These are phyloP conservation scores for Cyclotella choctawhatcheeana DNA, from an alignment of 108 stramenopile genomes.

Conservation along the genomic window DNA sequence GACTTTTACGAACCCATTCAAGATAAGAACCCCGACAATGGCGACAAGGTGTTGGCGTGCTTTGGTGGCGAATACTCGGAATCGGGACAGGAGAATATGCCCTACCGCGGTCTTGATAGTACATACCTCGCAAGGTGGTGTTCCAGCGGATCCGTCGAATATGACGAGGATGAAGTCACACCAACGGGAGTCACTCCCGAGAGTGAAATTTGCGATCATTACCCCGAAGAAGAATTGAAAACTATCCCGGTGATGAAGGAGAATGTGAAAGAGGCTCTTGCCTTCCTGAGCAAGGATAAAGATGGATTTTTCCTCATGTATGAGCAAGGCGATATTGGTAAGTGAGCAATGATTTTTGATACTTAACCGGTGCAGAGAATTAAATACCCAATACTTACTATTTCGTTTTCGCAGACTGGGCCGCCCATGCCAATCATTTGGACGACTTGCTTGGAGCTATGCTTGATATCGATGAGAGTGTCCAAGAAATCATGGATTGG, in stretches of 20 bases:
- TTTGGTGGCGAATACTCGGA: slow-evolving; percentile 51
- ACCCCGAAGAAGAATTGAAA: slow-evolving; percentile 43
- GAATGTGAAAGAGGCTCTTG: slow-evolving; percentile 53
- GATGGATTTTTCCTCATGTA: slow-evolving; percentile 73
- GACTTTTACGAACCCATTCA: slow-evolving; percentile 46
- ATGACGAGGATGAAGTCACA: slow-evolving; percentile 37
- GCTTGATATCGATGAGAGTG: slow-evolving; percentile 60
- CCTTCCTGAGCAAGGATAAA: slow-evolving; percentile 63
- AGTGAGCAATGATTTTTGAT: too few relatives aligned
- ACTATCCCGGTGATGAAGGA: slow-evolving; percentile 56
- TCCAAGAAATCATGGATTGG: slow-evolving; percentile 50
- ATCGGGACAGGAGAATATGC: slow-evolving; percentile 38
- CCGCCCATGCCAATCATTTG: slow-evolving; percentile 66
- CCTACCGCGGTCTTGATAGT: slow-evolving; percentile 58
- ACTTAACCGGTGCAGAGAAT: too few relatives aligned
- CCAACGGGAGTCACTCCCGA: slow-evolving; percentile 37
- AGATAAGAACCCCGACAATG: slow-evolving; percentile 56
- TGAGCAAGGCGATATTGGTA: slow-evolving; percentile 71
- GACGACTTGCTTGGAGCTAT: slow-evolving; percentile 69
- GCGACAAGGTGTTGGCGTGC: slow-evolving; percentile 58
- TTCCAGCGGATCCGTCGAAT: slow-evolving; percentile 30
- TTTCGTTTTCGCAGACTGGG: too few relatives aligned
- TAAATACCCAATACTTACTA: too few relatives aligned
- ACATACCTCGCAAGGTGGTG: slow-evolving; percentile 56
- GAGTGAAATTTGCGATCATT: slow-evolving; percentile 52